Base-by-base conservation (phyloP, 2,329 filamentous ascomycete species). In the Aureobasidium sp. region DNA sequence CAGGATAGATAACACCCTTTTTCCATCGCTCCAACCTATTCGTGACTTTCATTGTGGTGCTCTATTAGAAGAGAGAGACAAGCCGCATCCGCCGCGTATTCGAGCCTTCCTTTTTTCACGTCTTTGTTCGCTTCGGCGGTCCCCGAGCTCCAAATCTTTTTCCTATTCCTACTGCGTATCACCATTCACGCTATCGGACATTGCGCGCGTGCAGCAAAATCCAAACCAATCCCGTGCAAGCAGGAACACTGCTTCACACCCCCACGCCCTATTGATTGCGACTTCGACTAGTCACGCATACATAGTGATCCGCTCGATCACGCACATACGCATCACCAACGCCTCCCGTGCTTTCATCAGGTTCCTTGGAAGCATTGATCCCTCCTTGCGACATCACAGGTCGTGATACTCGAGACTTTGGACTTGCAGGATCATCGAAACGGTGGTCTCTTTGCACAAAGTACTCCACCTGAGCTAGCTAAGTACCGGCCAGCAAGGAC, bases 1-100 rank as follows among this genome's bases (percentile, higher is more conserved):
- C 16, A 50, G 11, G 21, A 59, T 30, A 59, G 57, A 59, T 59
- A 59, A 50, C 57, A 50, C 44, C 42, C 47, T 57, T 57, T 16
- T 53, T 9, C 11, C 14, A 21, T 32, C 21, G 37, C 36, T 21
- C 16, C 34, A 25, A 34, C 45, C 30, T 50, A 49, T 45, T 49
- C 10, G 25, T 34, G 7, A 48, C 8, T 29, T 7, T 27, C 36
- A 50, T 59, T 50, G 57, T 59, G 25, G 14, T 57, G 29, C n/a
- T 25, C 21, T 58, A 48, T 48, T 59, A 59, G 34, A 45, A 49
- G 29, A 49, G 21, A 21, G 21, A 21, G 21, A n/a, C 16, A 27
- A 59, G 57, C 36, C 57, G 42, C 36, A 34, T 42, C 36, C 27
- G 42, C 21, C 45, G 44, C n/a, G 4, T 30, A 45, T 25, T 50